These are phyloP conservation scores for Colletotrichum sp. DNA, from an alignment of 2,329 filamentous ascomycete genomes.

Conservation along the genomic window DNA sequence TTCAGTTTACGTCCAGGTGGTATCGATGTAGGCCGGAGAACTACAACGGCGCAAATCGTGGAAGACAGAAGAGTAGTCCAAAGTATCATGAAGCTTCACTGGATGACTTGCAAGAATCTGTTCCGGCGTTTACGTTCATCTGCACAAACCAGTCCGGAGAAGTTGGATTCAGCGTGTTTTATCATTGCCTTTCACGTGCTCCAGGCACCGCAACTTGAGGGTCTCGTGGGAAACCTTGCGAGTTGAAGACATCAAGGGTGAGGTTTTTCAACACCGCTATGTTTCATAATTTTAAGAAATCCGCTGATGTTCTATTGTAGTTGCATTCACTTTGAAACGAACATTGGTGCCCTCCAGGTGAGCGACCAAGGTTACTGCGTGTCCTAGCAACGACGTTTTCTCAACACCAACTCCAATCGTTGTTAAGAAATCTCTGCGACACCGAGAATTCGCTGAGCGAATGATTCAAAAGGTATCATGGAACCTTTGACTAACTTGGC, in stretches of 20 bases:
- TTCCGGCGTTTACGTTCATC: rapidly evolving
- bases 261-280: neutral
- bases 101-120: neutral
- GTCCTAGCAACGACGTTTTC: neutral
- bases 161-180: rapidly evolving
- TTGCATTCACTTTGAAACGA: too few species aligned
- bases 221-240: neutral
- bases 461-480: neutral
- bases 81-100: rapidly evolving
- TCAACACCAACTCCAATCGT: neutral
- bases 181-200: rapidly evolving
- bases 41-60: too few species aligned
- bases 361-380: neutral
- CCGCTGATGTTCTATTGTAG: too few species aligned
- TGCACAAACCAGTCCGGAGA: rapidly evolving
- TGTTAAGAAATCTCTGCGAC: neutral
- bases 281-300: neutral
- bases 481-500: neutral
- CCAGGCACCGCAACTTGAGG: rapidly evolving
- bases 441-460: neutral
- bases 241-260: neutral
- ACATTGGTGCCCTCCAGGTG: neutral
- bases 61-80: neutral
- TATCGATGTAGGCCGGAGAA: neutral
- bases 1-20: neutral